phyloP scores from a whole-genome alignment of 768 basidiomycete species.

The Cubamyces lactineus region DNA sequence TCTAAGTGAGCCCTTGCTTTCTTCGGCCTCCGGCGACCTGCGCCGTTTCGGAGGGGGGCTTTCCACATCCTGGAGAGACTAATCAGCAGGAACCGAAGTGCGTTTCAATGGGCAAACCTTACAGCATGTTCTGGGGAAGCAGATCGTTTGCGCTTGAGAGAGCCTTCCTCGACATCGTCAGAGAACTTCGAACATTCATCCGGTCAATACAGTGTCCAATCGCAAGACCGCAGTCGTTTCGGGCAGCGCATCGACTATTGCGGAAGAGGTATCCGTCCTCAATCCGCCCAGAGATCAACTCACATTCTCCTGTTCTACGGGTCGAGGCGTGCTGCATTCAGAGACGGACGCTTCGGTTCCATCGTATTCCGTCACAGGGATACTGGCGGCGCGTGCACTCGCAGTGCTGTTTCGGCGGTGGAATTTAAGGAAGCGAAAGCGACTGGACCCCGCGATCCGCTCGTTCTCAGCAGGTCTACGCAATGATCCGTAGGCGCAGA shows the following conservation, averaged over 20 bases:
- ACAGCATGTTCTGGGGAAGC: not conserved
- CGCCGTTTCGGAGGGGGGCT: slow-evolving; percentile 27
- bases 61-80: not conserved
- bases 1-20: not conserved
- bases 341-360: slow-evolving; percentile 4
- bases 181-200: slow-evolving; percentile 11
- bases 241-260: too few species aligned
- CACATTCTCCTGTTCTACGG: slow-evolving; percentile 11
- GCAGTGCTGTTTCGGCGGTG: slow-evolving; percentile 21
- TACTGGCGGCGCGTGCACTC: slow-evolving; percentile 13
- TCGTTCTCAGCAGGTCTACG: slow-evolving; percentile 4
- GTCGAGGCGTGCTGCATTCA: slow-evolving; percentile 7
- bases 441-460: not conserved
- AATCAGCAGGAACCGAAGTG: not conserved
- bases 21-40: slow-evolving; percentile 23
- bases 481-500: not conserved
- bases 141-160: slow-evolving; percentile 30
- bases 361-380: slow-evolving; percentile 7
- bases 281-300: not conserved
- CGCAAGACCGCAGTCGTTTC: too few species aligned
- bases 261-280: too few species aligned
- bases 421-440: slow-evolving; percentile 14
- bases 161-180: slow-evolving; percentile 28
- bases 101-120: not conserved
- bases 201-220: slow-evolving; percentile 3